These are phyloP conservation scores for Auricularia sp. DNA, from an alignment of 768 basidiomycete genomes.

Conservation along the genomic window DNA sequence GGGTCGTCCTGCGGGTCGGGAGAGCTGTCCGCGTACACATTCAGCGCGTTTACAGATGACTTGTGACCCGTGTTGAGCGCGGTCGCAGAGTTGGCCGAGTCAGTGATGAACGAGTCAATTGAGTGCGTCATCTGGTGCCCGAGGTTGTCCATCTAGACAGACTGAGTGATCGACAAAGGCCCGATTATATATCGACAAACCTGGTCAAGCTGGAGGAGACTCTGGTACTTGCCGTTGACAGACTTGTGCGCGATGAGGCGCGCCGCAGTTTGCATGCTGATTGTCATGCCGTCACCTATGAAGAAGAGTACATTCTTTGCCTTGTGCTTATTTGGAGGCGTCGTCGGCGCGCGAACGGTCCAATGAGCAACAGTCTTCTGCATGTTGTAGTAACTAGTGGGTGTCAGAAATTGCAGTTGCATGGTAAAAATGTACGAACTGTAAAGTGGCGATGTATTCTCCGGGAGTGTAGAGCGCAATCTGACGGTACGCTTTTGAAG, in stretches of 20 bases:
- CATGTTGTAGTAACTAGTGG: conserved; percentile 23
- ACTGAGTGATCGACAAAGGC: neutral
- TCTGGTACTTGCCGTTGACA: conserved; percentile 27
- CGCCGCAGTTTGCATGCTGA: conserved; percentile 25
- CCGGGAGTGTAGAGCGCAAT: conserved; percentile 22
- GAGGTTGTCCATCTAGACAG: conserved; percentile 4
- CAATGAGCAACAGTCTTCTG: conserved; percentile 23
- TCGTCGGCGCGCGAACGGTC: conserved; percentile 15
- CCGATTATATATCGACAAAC: conserved; percentile 7
- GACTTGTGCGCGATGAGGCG: conserved; percentile 29
- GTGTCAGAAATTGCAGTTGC: conserved; percentile 5
- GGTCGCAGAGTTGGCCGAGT: conserved; percentile 30
- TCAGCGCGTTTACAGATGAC: conserved; percentile 27
- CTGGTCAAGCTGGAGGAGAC: conserved; percentile 17
- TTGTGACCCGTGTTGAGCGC: conserved; percentile 26
- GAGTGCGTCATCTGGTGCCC: conserved; percentile 27
- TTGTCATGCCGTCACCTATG: conserved; percentile 21
- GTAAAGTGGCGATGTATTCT: conserved; percentile 11
- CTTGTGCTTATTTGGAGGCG: conserved; percentile 15
- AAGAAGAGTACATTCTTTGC: conserved; percentile 31
- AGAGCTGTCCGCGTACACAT: conserved; percentile 24
- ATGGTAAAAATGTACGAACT: neutral
- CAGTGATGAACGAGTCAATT: conserved; percentile 23
- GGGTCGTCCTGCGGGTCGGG: conserved; percentile 20
- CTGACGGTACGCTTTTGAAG: conserved; percentile 25